Evolutionary conservation across 345 rosid species (phyloP), one percentile per base, ranked within the genome.

Genomic region (Camelina hispida): DNA sequence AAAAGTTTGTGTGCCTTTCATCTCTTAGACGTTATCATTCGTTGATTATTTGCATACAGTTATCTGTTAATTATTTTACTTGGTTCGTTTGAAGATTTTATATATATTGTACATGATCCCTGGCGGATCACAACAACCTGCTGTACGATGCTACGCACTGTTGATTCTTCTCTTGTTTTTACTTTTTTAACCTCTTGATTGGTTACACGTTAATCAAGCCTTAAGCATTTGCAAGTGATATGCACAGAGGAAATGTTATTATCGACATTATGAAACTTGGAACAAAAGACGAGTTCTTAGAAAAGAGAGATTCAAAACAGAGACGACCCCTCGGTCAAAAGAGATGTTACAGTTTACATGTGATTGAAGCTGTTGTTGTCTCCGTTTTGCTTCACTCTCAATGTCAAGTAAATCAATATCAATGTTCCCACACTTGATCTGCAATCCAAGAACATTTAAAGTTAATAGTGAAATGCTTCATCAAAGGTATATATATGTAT

Each of bases 351-450:
- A 62, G 37, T 76, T 58, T 78, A 93, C 71, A 67, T 78, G 55
- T 82, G 88, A 65, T 42, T 77, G 22, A 76, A 89, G 38, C 81
- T 85, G 28, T 84, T 88, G 13, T 81, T 88, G 20, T 81, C 83
- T 11, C 86, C 88, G 44, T 76, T 81, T 18, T 75, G 94, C 77
- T 86, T 81, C 47, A 89, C 97, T 84, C 89, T 83, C 78, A 93
- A 80, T 20, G 98, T 93, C 77, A 91, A 83, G 79, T 86, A 93
- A 53, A 93, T 93, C 81, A 93, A 81, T 61, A 91, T 82, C 86
- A 93, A 76, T 12, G 98, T 88, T 37, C 98, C 98, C 60, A 89
- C 73, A 72, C 91, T 93, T 62, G 98, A 93, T 89, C 98, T 93
- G 91, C 46, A 78, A 50, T 37, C 22, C 16, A 65, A 79, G 13